Evolutionary conservation across 768 basidiomycete genomes (phyloP).

Genomic region (Gloeopeniophorella convolvens): DNA sequence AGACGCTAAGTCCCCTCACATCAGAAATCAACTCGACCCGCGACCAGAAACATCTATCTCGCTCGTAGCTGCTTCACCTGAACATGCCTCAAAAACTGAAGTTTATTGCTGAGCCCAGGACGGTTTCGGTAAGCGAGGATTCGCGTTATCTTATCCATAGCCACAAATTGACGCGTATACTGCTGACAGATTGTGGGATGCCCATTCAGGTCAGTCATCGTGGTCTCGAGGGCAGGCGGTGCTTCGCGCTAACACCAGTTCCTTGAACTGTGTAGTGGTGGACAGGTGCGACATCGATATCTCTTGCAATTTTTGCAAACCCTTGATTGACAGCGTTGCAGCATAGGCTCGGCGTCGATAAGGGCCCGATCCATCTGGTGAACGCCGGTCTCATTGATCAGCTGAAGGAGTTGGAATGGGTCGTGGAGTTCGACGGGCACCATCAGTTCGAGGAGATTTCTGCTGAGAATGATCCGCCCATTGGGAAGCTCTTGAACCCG

Average conservation of each 20-base stretch:
- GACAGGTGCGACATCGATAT: constrained; percentile 42
- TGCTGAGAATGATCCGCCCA: constrained; percentile 62
- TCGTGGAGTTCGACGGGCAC: constrained; percentile 84
- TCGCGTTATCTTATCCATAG: background rate
- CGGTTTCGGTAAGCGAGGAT: constrained; percentile 51
- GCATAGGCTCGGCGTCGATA: constrained; percentile 77
- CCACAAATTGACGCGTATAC: constrained; percentile 13
- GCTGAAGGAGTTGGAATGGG: constrained; percentile 76
- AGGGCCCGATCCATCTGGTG: constrained; percentile 83
- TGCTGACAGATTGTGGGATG: constrained; percentile 91
- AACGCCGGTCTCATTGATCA: constrained; percentile 79
- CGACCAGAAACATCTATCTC: too few species aligned
- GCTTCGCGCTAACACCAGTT: constrained; percentile 1
- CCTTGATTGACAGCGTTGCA: constrained; percentile 28
- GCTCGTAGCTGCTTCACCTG: background rate
- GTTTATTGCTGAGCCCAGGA: constrained; percentile 66
- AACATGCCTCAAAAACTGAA: constrained; percentile 16
- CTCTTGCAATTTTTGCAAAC: constrained; percentile 16
- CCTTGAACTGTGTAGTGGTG: constrained; percentile 40
- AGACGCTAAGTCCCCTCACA: too few species aligned
- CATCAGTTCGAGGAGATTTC: constrained; percentile 80
- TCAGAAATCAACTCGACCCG: too few species aligned
- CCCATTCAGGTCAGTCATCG: constrained; percentile 76
- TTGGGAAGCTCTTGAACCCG: constrained; percentile 88
- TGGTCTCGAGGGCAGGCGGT: background rate